Conservation (phyloP, 352 stramenopile species). For the Thraustochytrium striatum region DNA sequence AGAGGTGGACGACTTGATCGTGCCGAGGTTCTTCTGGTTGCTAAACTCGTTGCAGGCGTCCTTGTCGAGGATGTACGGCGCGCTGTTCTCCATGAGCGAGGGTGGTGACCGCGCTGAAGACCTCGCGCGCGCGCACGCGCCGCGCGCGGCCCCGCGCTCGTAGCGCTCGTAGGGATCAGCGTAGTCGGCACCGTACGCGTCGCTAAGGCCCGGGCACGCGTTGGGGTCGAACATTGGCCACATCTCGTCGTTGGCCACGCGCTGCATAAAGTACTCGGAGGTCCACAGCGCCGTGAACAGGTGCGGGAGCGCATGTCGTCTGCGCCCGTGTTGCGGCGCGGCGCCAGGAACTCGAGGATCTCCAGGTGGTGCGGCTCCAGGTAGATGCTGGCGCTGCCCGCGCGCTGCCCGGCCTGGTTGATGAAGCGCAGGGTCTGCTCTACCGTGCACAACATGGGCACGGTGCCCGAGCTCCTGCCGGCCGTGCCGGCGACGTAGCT, state of each 20-base stretch:
- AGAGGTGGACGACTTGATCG: constrained; percentile 97
- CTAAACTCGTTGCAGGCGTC: constrained; percentile 96
- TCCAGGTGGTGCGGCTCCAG: constrained; percentile 98
- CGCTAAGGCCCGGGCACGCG: constrained; percentile 84
- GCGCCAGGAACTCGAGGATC: constrained; percentile 95
- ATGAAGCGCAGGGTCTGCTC: constrained; percentile 99
- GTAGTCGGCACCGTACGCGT: constrained; percentile 92
- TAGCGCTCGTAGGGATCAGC: constrained; percentile 90
- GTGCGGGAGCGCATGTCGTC: constrained; percentile 92
- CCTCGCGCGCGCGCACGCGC: constrained; percentile 92
- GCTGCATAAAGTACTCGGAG: constrained; percentile 98
- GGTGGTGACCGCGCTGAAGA: constrained; percentile 97
- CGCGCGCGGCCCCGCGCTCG: constrained; percentile 83
- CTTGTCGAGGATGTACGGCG: constrained; percentile 99
- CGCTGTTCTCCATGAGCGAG: constrained; percentile 97
- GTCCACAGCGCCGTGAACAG: constrained; percentile 99
- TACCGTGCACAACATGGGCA: constrained; percentile 98
- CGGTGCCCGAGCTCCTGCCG: constrained; percentile 95
- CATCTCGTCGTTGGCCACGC: constrained; percentile 87
- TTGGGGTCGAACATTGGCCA: constrained; percentile 98
- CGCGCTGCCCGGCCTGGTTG: constrained; percentile 94
- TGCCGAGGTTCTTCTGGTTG: constrained; percentile 99
- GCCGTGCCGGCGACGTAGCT: constrained; percentile 97
- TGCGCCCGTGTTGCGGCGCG: constrained; percentile 98
- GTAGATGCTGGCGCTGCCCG: constrained; percentile 99